A percentile compares a stretch with the other conserved stretches of the same genome.
phyloP scores from a whole-genome alignment of 148 eudicot genomes.

The Camellia granthamiana region DNA sequence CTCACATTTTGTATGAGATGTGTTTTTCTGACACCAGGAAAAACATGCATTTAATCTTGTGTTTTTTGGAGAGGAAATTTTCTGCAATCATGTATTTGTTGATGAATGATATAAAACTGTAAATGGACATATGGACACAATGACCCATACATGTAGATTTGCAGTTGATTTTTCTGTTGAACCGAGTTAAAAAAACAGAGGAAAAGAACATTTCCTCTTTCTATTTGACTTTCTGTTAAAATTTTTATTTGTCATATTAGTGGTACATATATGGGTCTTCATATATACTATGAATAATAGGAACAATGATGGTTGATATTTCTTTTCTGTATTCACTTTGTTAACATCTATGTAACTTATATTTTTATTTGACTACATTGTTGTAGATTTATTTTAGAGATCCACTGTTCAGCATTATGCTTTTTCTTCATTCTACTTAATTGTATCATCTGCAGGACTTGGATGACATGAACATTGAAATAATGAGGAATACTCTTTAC shows the following conservation, averaged over 20 bases:
- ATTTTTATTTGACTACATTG: neutral
- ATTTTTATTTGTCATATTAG: neutral
- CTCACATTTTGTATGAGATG: neutral
- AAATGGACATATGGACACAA: neutral
- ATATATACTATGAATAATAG: neutral
- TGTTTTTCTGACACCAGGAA: neutral
- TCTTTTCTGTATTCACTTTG: neutral
- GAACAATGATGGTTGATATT: neutral
- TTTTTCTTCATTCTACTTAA: conserved; percentile 6
- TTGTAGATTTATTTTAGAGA: neutral
- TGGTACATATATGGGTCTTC: neutral
- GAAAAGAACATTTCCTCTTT: neutral
- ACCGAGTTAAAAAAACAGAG: neutral
- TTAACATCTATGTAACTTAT: neutral
- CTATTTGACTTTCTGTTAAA: neutral
- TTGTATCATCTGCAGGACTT: conserved; percentile 53
- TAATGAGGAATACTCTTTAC: conserved; percentile 97
- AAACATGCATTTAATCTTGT: neutral
- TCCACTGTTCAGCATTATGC: neutral
- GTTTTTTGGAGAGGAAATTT: neutral
- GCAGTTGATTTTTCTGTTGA: neutral
- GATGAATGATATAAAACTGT: too few relatives aligned
- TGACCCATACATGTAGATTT: too few relatives aligned
- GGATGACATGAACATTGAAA: conserved; percentile 99
- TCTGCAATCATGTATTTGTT: neutral